Conservation (phyloP, 2,329 filamentous ascomycete species). For the Fusarium xylarioides region DNA sequence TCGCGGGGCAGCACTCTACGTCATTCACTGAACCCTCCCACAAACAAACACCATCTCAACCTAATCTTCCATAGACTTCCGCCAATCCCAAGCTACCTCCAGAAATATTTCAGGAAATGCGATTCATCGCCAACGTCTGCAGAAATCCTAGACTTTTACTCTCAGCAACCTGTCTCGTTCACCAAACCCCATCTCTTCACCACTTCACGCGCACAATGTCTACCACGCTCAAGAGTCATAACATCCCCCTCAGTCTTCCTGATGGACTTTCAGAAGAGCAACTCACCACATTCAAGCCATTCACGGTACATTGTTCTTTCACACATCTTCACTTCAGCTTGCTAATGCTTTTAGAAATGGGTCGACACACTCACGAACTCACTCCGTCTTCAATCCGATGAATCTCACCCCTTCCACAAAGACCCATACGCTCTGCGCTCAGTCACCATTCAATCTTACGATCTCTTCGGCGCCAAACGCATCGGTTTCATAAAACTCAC, state of each 20-base stretch:
- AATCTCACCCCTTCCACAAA: slow-evolving; percentile 61
- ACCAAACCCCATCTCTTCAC: background rate
- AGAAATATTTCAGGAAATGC: slow-evolving; percentile 34
- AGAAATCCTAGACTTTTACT: background rate
- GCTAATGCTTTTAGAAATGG: slow-evolving; percentile 55
- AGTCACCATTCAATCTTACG: slow-evolving; percentile 63
- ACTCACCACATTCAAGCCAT: slow-evolving; percentile 59
- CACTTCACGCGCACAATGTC: slow-evolving; percentile 30
- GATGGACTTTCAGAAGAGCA: slow-evolving; percentile 55
- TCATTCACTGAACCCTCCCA: background rate
- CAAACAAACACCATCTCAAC: background rate
- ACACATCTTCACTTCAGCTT: too few relatives aligned
- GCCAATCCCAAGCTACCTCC: background rate
- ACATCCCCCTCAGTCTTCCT: slow-evolving; percentile 55
- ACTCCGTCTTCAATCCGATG: slow-evolving; percentile 54
- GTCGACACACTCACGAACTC: slow-evolving; percentile 57
- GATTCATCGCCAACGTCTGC: background rate
- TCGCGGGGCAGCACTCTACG: slow-evolving; percentile 10
- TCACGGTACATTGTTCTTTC: slow-evolving; percentile 52
- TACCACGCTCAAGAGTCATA: slow-evolving; percentile 37
- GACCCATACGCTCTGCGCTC: slow-evolving; percentile 62
- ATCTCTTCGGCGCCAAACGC: slow-evolving; percentile 57
- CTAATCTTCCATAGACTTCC: background rate
- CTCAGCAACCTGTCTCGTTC: background rate
- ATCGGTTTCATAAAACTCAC: slow-evolving; percentile 67